Percentiles rank a stretch among this genome's conserved stretches.
These are phyloP conservation scores for Aurantiochytrium sp. DNA, from an alignment of 108 stramenopile genomes.

Conservation along the genomic window DNA sequence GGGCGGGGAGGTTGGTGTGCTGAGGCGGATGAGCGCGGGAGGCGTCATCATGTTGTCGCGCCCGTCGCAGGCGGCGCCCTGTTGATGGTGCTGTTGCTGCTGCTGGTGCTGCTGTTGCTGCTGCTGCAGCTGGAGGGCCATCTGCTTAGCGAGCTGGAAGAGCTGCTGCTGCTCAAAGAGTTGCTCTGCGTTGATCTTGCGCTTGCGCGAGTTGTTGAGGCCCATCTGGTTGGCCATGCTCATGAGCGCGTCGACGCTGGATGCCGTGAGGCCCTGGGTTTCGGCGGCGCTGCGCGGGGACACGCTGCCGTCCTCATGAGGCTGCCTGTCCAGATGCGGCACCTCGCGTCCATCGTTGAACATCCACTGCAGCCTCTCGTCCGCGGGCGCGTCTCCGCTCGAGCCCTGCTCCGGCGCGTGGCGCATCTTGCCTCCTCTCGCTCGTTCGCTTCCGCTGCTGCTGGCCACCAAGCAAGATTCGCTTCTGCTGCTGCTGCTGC, in stretches of 20 bases:
- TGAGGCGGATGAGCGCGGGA: background rate
- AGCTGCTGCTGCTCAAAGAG: background rate
- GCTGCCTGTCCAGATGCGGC: background rate
- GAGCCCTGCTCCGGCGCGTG: background rate
- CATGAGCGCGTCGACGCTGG: background rate
- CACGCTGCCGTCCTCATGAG: background rate
- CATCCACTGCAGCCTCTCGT: background rate
- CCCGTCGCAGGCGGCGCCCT: background rate
- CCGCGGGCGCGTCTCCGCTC: background rate
- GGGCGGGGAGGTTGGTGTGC: background rate
- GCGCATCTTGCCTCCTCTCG: background rate
- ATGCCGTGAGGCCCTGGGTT: background rate
- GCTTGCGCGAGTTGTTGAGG: background rate
- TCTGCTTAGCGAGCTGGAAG: background rate
- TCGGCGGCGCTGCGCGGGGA: background rate
- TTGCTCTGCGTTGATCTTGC: background rate
- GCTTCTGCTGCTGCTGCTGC: too few relatives aligned
- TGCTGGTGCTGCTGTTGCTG: background rate
- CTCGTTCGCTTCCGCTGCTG: background rate
- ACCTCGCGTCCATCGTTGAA: background rate
- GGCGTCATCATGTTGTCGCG: background rate
- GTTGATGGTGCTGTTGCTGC: background rate
- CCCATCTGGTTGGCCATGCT: constrained; percentile 2
- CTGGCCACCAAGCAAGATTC: too few relatives aligned
- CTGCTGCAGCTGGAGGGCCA: background rate